phyloP scores from a whole-genome alignment of 306 rosid genomes.

The Medicago ruthenica region DNA sequence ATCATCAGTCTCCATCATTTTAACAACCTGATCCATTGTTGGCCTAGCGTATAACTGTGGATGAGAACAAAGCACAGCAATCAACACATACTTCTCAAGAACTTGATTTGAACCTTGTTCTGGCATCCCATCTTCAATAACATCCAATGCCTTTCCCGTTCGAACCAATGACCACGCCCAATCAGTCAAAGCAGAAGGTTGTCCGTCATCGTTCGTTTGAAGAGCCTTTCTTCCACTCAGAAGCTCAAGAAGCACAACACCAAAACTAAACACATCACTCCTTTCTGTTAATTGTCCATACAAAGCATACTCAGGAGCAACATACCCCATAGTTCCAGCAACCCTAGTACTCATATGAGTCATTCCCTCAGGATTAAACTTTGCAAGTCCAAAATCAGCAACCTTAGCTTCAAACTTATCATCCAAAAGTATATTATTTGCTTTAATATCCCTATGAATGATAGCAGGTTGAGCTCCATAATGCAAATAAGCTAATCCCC shows the following conservation, averaged over 20 bases:
- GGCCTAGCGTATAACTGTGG: constrained; percentile 97
- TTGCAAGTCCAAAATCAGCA: constrained; percentile 92
- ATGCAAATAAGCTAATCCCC: constrained; percentile 94
- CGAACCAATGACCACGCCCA: constrained; percentile 96
- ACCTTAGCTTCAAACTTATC: constrained; percentile 86
- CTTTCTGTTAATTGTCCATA: constrained; percentile 94
- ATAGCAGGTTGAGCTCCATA: constrained; percentile 90
- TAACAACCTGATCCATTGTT: constrained; percentile 95
- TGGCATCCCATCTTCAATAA: constrained; percentile 76
- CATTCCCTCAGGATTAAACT: constrained; percentile 89
- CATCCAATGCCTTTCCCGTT: constrained; percentile 66
- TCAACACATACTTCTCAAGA: constrained; percentile 81
- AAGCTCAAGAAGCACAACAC: constrained; percentile 92
- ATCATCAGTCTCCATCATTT: constrained; percentile 93
- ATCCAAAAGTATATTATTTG: constrained; percentile 86
- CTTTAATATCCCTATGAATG: constrained; percentile 93
- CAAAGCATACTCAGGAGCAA: constrained; percentile 95
- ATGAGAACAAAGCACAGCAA: constrained; percentile 91
- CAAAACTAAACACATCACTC: constrained; percentile 92
- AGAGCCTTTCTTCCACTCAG: constrained; percentile 94
- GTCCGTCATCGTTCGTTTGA: constrained; percentile 52
- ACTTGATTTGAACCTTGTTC: constrained; percentile 60
- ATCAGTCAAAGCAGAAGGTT: constrained; percentile 73
- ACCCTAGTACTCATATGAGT: constrained; percentile 97
- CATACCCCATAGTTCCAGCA: constrained; percentile 97